phyloP scores from a whole-genome alignment of 164 flowering plant species.

The Dillenia suffruticosa region DNA sequence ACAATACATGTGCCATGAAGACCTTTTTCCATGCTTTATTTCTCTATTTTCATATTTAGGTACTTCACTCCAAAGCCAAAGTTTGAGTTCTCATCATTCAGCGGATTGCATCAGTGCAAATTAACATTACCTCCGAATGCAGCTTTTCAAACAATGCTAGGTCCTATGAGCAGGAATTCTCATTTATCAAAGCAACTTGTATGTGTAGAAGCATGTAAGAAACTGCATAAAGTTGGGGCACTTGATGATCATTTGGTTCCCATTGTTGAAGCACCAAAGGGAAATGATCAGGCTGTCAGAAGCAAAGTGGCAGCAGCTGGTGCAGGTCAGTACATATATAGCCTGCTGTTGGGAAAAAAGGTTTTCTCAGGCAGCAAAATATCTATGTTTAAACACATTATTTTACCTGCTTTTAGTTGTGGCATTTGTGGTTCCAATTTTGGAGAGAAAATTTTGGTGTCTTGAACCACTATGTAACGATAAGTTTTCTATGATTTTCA shows the following conservation, averaged over 20 bases:
- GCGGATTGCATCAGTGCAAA: conserved; percentile 38
- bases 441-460: too few species aligned
- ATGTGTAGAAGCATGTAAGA: conserved; percentile 82
- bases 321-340: conserved; percentile 43
- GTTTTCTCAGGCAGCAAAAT: too few species aligned
- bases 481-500: too few species aligned
- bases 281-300: conserved; percentile 16
- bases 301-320: conserved; percentile 38
- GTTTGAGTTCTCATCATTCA: conserved; percentile 31
- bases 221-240: conserved; percentile 69
- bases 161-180: conserved; percentile 39
- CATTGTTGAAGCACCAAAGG: conserved; percentile 26
- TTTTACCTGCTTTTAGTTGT: too few species aligned
- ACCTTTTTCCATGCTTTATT: background rate
- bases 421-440: too few species aligned
- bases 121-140: conserved; percentile 74
- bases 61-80: conserved; percentile 54
- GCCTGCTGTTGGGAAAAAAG: too few species aligned
- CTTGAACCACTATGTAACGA: too few species aligned
- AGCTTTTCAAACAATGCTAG: conserved; percentile 50
- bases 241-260: conserved; percentile 81
- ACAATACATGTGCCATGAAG: background rate
- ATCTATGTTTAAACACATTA: too few species aligned
- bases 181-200: conserved; percentile 70
- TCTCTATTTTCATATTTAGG: conserved; percentile 24